Percentiles rank a stretch among this genome's conserved stretches.
Evolutionary conservation across 495 filamentous ascomycete genomes (phyloP).

Genomic region (Annulohypoxylon nitens): DNA sequence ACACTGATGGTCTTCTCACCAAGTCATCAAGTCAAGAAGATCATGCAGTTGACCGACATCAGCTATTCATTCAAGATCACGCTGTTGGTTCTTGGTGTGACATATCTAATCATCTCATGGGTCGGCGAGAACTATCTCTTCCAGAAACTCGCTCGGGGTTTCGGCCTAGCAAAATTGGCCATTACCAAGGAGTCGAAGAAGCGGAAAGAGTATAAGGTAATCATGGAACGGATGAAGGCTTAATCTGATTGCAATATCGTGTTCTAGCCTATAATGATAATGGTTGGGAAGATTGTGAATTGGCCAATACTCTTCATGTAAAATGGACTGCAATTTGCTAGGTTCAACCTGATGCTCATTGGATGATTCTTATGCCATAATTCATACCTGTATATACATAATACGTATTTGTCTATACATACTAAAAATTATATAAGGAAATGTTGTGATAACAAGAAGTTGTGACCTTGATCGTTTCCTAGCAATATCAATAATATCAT

Average conservation of each 20-base stretch:
- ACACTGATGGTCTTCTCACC: constrained; percentile 84
- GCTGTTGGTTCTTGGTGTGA: constrained; percentile 74
- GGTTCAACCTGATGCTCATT: background rate
- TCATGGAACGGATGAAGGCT: constrained; percentile 77
- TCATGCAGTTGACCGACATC: constrained; percentile 90
- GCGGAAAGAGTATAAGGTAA: constrained; percentile 87
- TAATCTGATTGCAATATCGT: constrained; percentile 29
- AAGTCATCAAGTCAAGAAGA: constrained; percentile 70
- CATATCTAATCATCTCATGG: constrained; percentile 76
- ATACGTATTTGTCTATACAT: background rate
- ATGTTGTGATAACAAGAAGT: background rate
- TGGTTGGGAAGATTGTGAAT: background rate
- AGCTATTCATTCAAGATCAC: constrained; percentile 76
- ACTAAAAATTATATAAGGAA: background rate
- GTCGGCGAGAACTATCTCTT: constrained; percentile 77
- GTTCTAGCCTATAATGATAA: background rate
- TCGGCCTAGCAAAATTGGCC: constrained; percentile 70
- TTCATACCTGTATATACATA: background rate
- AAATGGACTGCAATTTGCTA: background rate
- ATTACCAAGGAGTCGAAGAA: constrained; percentile 75
- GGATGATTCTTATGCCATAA: background rate
- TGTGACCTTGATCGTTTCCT: background rate
- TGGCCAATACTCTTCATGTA: background rate
- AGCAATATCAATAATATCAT: background rate
- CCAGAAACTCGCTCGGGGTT: constrained; percentile 72